Evolutionary conservation across 352 stramenopile species (phyloP).

Genomic region (Phytophthora idaei): DNA sequence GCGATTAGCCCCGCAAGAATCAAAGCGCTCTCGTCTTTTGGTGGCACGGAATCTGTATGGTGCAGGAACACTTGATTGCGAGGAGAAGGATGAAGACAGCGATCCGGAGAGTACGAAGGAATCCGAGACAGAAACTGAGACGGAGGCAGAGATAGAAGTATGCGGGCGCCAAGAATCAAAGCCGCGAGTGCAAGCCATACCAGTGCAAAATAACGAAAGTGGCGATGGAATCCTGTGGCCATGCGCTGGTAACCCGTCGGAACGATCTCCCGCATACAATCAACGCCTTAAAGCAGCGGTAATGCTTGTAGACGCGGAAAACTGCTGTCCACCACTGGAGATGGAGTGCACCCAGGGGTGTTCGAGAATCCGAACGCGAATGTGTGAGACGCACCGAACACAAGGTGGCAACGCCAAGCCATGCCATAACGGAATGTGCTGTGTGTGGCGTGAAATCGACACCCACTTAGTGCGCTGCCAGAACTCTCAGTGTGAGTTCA

Average conservation of each 20-base stretch:
- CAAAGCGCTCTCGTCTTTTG: conserved; percentile 19
- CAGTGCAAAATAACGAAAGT: not conserved
- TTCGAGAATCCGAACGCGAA: conserved; percentile 49
- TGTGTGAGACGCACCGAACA: conserved; percentile 55
- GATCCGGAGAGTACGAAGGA: conserved; percentile 7
- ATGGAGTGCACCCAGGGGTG: conserved; percentile 53
- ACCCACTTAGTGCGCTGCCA: conserved; percentile 62
- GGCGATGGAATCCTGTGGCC: conserved; percentile 16
- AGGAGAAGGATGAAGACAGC: conserved; percentile 17
- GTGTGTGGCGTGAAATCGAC: conserved; percentile 66
- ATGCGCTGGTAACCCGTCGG: conserved; percentile 14
- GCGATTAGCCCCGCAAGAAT: not conserved
- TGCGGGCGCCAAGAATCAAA: not conserved
- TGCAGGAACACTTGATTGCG: conserved; percentile 18
- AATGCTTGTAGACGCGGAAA: conserved; percentile 59
- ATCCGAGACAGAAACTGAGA: conserved; percentile 31
- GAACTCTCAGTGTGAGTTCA: conserved; percentile 70
- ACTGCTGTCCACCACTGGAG: conserved; percentile 54
- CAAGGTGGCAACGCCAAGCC: conserved; percentile 24
- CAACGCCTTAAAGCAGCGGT: conserved; percentile 54
- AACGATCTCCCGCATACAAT: conserved; percentile 39
- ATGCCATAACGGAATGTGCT: conserved; percentile 62
- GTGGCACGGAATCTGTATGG: conserved; percentile 34
- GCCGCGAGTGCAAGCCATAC: not conserved
- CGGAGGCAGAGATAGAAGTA: conserved; percentile 35